Base-by-base conservation (phyloP, 176 grass and related monocot species). In the Triticum dicoccoides region DNA sequence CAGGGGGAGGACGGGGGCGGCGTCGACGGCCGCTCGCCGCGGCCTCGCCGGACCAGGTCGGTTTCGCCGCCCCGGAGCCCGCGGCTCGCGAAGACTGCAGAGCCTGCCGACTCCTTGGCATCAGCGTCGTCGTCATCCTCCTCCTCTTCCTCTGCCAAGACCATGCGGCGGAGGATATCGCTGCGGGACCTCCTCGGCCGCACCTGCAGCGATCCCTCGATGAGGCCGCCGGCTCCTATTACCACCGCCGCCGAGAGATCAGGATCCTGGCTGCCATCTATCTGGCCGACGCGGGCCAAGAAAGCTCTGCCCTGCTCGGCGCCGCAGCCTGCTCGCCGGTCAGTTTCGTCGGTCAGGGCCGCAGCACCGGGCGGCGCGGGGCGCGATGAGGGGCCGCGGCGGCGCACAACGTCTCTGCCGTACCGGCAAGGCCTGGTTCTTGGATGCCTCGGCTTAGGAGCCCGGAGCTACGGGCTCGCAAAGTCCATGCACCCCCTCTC, bases 341-440 rank as follows among this genome's bases (percentile, higher is more conserved):
- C 81, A 82, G 52, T 77, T 11, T 91, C 89, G 21, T 88, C 89
- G n/a, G 7, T 34, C 17, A 83, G 62, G 86, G 52, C 32, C 32
- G 32, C 41, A 51, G 67, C 18, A 62, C 45, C 84, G 13, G 41
- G 76, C 35, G 7, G 85, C 18, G 79, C 70, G 51, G 20, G 47
- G 63, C 67, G 82, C 74, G 74, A 87, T 45, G 83, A 84, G 61
- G 69, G 5, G 23, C 44, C 24, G 17, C 76, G 65, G 13, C 88
- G 83, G 83, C 90, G 88, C 70, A 86, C 80, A 49, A 95, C 90
- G 76, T 90, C 89, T 65, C 80, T 95, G 74, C 93, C 93, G 18
- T 95, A 90, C 80, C 86, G 90, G 10, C 93, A 95, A 59, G 71
- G 88, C 0, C 66, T 95, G 20, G 78, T 92, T 41, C 90, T 95